Percentiles rank a stretch among this genome's conserved stretches.
Evolutionary conservation across 2,329 filamentous ascomycete genomes (phyloP).

Genomic region (Gyromitra esculenta): DNA sequence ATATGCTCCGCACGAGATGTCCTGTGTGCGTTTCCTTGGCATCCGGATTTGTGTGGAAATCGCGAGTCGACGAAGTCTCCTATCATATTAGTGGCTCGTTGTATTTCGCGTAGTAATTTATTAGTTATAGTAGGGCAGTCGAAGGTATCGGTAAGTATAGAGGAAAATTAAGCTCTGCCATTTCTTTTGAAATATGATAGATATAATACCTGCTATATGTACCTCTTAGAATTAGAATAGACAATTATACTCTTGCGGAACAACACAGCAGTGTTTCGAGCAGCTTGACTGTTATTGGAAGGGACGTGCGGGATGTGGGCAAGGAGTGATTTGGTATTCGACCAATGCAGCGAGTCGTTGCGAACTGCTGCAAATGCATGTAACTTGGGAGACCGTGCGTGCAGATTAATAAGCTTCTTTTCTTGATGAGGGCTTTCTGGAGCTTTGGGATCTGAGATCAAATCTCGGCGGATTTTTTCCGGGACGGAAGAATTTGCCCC

Average conservation of each 20-base stretch:
- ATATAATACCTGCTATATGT: slow-evolving; percentile 48
- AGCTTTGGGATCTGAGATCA: slow-evolving; percentile 6
- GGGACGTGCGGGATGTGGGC: slow-evolving; percentile 8
- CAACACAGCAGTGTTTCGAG: slow-evolving; percentile 37
- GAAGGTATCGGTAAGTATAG: slow-evolving; percentile 7
- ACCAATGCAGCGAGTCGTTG: slow-evolving; percentile 47
- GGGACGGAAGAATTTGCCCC: slow-evolving; percentile 1
- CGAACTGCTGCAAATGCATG: slow-evolving; percentile 37
- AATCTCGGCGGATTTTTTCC: slow-evolving; percentile 18
- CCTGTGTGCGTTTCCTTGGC: slow-evolving; percentile 33
- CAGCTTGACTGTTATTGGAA: slow-evolving; percentile 12
- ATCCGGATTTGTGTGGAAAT: slow-evolving; percentile 26
- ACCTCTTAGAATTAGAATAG: slow-evolving; percentile 33
- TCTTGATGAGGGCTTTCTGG: neutral
- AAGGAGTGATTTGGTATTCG: slow-evolving; percentile 1
- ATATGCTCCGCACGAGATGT: slow-evolving; percentile 13
- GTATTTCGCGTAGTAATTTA: slow-evolving; percentile 1
- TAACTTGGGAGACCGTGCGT: slow-evolving; percentile 23
- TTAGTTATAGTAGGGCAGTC: neutral
- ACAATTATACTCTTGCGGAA: slow-evolving; percentile 37
- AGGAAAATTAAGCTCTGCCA: slow-evolving; percentile 11
- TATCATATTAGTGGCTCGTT: slow-evolving; percentile 2
- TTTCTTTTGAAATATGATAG: slow-evolving; percentile 29
- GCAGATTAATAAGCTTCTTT: slow-evolving; percentile 23
- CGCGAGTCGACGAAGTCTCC: slow-evolving; percentile 21